These are phyloP conservation scores for Santalum album DNA, from an alignment of 164 flowering plant species.

Conservation along the genomic window DNA sequence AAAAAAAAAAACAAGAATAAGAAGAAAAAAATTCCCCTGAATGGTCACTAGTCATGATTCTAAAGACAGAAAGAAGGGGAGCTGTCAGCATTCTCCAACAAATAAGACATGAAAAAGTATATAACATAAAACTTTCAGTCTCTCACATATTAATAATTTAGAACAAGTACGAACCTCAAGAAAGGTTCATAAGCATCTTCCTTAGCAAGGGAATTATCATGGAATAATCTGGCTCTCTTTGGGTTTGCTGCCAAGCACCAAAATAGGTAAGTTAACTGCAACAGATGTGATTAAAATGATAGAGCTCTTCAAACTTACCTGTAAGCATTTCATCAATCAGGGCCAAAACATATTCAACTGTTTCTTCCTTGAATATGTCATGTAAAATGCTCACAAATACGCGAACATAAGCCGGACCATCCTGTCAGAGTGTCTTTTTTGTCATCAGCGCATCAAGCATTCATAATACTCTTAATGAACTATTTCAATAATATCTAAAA, in stretches of 20 bases:
- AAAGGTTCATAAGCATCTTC: slow-evolving; percentile 91
- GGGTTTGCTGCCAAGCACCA: slow-evolving; percentile 66
- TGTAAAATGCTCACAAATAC: slow-evolving; percentile 80
- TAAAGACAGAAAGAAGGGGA: too few species aligned
- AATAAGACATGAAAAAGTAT: background rate
- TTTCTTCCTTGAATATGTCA: slow-evolving; percentile 82
- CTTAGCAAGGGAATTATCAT: slow-evolving; percentile 69
- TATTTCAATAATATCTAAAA: background rate
- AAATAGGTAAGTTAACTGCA: slow-evolving; percentile 5
- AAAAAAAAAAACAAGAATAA: too few species aligned
- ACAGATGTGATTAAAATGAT: background rate
- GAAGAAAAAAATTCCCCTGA: too few species aligned
- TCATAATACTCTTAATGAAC: background rate
- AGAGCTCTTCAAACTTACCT: slow-evolving; percentile 34
- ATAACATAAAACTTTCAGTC: too few species aligned
- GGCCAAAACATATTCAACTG: slow-evolving; percentile 91
- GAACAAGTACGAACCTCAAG: slow-evolving; percentile 48
- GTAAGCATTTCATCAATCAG: slow-evolving; percentile 93
- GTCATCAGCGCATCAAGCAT: slow-evolving; percentile 9
- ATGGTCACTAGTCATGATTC: too few species aligned
- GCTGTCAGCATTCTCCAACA: too few species aligned
- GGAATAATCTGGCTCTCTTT: slow-evolving; percentile 78
- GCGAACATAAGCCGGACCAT: slow-evolving; percentile 85
- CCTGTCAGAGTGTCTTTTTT: slow-evolving; percentile 41
- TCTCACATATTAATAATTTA: background rate